Conservation (phyloP, 1,284 basidiomycete species). For the Paramarasmius palmivorus region DNA sequence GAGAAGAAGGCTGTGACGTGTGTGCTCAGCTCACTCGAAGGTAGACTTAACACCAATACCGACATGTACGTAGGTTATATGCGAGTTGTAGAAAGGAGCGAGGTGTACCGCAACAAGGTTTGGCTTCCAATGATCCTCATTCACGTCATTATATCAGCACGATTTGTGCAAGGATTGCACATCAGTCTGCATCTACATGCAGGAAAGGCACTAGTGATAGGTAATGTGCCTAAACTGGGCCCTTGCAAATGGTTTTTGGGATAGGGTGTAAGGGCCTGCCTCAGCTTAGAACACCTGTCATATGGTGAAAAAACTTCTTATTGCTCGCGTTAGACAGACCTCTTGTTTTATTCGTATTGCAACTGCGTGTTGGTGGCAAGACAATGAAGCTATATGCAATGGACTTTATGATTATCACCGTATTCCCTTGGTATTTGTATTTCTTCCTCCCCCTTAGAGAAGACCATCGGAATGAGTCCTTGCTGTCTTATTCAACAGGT, state of each 20-base stretch:
- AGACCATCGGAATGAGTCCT: constrained; percentile 37
- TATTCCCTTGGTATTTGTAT: constrained; percentile 30
- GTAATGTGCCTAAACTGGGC: constrained; percentile 26
- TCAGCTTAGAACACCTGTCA: constrained; percentile 28
- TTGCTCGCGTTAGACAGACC: no score
- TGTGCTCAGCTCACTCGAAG: no score
- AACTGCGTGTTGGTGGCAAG: no score
- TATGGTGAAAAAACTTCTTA: no score
- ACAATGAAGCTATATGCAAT: no score
- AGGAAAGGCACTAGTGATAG: constrained; percentile 14
- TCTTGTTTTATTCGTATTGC: no score
- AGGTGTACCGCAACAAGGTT: not conserved
- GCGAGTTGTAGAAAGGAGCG: not conserved
- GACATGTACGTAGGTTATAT: no score
- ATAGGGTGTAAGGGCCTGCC: constrained; percentile 34
- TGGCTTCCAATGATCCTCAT: not conserved
- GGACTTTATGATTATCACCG: no score
- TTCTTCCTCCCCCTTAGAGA: constrained; percentile 30
- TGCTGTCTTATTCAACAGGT: constrained; percentile 36
- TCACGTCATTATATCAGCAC: constrained; percentile 7
- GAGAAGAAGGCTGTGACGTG: no score
- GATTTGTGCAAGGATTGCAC: constrained; percentile 20
- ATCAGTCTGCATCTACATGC: constrained; percentile 19
- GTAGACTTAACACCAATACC: no score
- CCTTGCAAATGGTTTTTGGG: constrained; percentile 39